Base-by-base conservation (phyloP, 805 yeast genomes). In the Starmerella geochares region DNA sequence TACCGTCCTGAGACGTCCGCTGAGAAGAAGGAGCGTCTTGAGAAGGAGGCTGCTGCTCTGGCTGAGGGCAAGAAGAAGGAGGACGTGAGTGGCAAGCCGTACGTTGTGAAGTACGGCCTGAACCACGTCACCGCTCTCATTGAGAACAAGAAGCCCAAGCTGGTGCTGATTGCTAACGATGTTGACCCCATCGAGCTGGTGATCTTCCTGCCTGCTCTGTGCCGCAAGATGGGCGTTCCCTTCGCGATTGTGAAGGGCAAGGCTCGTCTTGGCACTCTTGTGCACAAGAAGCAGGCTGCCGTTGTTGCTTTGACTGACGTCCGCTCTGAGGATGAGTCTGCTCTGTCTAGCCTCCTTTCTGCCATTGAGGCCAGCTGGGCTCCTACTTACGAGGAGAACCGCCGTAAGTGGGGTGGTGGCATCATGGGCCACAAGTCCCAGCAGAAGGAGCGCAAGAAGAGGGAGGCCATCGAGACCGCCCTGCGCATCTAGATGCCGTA, bases 401-500 rank as follows among this genome's bases (percentile, higher is more conserved):
- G 94, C 81, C 87, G 86, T 77, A 95, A 86, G 83, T 90, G 98
- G 98, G 97, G 97, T 80, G 98, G 98, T 80, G 98, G 98, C 80
- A 70, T 86, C 73, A 77, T 92, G 80, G 96, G 97, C 73, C 76
- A 83, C 65, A 92, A 90, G 79, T 86, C 96, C 67, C 79, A 78
- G 67, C 92, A 81, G 68, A 86, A 83, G 78, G 69, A 72, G 59
- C 88, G 79, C 65, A 86, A 84, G 81, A 80, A 72, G 68, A 81
- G 79, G 60, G 80, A 75, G 74, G 73, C 75, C 63, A 56, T 61
- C 44, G 73, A 64, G 48, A 65, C 70, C 54, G 67, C 71, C 39
- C 60, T 61, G 52, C 63, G 62, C 55, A 65, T 64, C 47, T 64
- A 66, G 47, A 39, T 35, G 19, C 24, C 10, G 6, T 31, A 38